A percentile compares a stretch with the other conserved stretches of the same genome.
These are phyloP conservation scores for Paecilomyces dactylethromorphus DNA, from an alignment of 2,329 filamentous ascomycete species.

Conservation along the genomic window DNA sequence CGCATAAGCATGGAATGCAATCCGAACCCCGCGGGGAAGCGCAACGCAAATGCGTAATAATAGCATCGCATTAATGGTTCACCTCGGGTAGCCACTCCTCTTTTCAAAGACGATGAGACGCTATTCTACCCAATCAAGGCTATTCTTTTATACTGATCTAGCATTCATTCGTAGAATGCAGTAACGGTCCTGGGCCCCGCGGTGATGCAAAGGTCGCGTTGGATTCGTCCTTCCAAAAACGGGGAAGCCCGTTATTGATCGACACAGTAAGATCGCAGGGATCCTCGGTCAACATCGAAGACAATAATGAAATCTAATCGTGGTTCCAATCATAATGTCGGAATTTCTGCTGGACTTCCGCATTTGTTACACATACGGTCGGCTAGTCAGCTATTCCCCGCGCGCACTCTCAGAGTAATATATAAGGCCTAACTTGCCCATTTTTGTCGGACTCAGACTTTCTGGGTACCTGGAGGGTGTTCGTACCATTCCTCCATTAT, in stretches of 20 bases:
- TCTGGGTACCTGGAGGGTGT: background rate
- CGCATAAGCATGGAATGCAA: background rate
- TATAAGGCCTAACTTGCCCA: background rate
- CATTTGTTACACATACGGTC: background rate
- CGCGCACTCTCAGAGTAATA: background rate
- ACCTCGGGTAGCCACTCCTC: background rate
- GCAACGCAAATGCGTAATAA: background rate
- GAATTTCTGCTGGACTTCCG: background rate
- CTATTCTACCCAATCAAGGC: background rate
- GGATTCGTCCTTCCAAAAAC: background rate
- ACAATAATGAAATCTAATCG: background rate
- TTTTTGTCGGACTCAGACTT: background rate
- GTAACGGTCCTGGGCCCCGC: background rate
- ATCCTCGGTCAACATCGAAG: background rate
- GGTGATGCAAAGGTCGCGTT: background rate
- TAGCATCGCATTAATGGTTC: background rate
- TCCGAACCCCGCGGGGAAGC: background rate
- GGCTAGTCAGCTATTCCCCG: background rate
- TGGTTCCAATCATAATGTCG: background rate
- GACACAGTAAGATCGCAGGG: background rate
- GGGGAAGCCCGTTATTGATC: background rate
- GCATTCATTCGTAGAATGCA: background rate
- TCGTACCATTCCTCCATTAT: background rate
- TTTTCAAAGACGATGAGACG: background rate
- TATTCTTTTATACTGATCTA: background rate